phyloP scores from a whole-genome alignment of 306 rosid genomes.

The Cicer yamashitae region DNA sequence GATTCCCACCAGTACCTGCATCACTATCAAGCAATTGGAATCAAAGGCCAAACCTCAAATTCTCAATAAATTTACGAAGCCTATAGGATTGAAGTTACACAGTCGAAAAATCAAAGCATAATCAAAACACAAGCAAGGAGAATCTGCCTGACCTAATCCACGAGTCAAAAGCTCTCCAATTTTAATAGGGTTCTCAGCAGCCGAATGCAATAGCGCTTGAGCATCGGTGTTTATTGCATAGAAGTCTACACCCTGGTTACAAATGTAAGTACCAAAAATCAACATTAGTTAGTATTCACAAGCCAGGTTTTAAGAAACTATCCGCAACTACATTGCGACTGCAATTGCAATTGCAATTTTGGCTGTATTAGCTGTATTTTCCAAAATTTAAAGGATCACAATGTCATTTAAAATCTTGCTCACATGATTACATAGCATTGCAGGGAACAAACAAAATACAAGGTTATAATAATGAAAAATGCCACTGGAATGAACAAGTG shows the following conservation, averaged over 20 bases:
- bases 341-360: neutral
- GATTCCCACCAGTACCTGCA: constrained; percentile 99
- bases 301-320: neutral
- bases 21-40: constrained; percentile 51
- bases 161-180: constrained; percentile 98
- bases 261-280: constrained; percentile 46
- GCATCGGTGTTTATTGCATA: constrained; percentile 98
- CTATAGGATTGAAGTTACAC: neutral
- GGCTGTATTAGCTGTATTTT: neutral
- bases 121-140: constrained; percentile 16
- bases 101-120: constrained; percentile 18
- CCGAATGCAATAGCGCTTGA: constrained; percentile 86
- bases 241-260: constrained; percentile 84
- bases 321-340: neutral
- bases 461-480: constrained; percentile 3
- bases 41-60: constrained; percentile 43
- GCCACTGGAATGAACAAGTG: neutral
- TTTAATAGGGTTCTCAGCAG: constrained; percentile 86
- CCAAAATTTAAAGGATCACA: neutral
- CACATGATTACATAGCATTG: constrained; percentile 5
- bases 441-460: constrained; percentile 30
- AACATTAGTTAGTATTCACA: constrained; percentile 47
- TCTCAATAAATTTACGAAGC: constrained; percentile 15
- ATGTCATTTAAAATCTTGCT: neutral
- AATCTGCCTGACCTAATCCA: constrained; percentile 82